Percentiles rank a stretch among this genome's conserved stretches.
phyloP scores from a whole-genome alignment of 1,139 yeast species.

The Pichia sorboxylosa region DNA sequence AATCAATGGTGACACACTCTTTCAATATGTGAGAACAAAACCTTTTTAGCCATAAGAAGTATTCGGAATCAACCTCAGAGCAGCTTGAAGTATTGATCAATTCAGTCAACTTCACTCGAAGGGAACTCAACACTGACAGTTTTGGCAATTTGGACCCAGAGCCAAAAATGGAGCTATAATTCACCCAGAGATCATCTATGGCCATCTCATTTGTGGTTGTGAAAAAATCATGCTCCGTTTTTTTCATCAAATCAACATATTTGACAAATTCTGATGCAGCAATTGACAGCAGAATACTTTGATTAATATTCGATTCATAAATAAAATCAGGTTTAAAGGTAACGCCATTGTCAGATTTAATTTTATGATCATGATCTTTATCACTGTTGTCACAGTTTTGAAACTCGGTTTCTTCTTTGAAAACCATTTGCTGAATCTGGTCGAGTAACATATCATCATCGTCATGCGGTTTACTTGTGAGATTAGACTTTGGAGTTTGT shows the following conservation, averaged over 20 bases:
- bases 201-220: no score
- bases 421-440: not conserved
- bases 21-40: no score
- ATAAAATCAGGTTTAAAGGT: constrained; percentile 3
- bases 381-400: not conserved
- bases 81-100: no score
- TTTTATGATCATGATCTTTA: not conserved
- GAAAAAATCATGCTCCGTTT: no score
- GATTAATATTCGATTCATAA: constrained; percentile 2
- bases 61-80: no score
- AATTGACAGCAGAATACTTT: constrained; percentile 1
- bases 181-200: constrained; percentile 1
- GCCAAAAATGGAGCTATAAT: not conserved
- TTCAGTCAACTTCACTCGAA: no score
- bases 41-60: no score
- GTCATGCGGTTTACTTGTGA: not conserved
- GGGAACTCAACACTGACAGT: no score
- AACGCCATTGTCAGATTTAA: not conserved
- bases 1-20: no score
- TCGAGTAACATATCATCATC: not conserved
- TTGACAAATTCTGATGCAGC: constrained; percentile 1
- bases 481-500: not conserved
- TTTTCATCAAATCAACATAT: not conserved
- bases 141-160: constrained; percentile 1
- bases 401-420: not conserved